Evolutionary conservation across 1,284 basidiomycete species (phyloP).

Genomic region (Microbotryum saponariae): DNA sequence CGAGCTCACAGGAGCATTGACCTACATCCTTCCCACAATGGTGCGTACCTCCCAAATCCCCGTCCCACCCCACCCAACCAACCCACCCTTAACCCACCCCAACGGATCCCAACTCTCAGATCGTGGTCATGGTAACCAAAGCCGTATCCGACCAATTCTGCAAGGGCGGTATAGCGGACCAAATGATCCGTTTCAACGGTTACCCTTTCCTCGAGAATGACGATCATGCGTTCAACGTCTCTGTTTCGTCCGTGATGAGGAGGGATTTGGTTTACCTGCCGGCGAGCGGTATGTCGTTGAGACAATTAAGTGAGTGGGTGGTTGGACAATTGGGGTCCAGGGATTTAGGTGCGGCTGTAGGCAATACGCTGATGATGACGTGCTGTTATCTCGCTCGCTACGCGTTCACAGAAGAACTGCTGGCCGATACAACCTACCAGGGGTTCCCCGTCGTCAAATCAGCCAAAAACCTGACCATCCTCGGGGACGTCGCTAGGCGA

Average conservation of each 20-base stretch:
- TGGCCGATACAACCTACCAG: constrained; percentile 66
- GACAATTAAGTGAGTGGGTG: constrained; percentile 59
- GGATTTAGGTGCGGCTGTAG: no score
- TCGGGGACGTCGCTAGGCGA: constrained; percentile 81
- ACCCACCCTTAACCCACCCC: no score
- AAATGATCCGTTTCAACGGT: constrained; percentile 94
- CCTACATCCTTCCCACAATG: constrained; percentile 98
- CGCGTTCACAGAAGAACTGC: constrained; percentile 53
- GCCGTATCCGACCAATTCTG: constrained; percentile 94
- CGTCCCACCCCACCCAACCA: background rate
- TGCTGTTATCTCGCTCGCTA: background rate
- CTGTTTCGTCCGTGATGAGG: constrained; percentile 84
- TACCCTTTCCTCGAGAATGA: constrained; percentile 88
- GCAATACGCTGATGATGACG: no score
- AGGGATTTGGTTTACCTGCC: constrained; percentile 65
- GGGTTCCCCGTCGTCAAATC: constrained; percentile 80
- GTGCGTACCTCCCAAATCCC: constrained; percentile 46
- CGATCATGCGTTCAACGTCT: constrained; percentile 79
- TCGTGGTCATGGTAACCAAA: constrained; percentile 91
- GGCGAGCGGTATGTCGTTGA: constrained; percentile 65
- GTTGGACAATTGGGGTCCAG: background rate
- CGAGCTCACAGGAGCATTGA: constrained; percentile 95
- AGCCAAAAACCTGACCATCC: constrained; percentile 51
- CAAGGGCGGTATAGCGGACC: constrained; percentile 88
- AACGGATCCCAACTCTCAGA: constrained; percentile 48